Percentiles rank a stretch among this genome's conserved stretches.
These are phyloP conservation scores for Beauveria australis DNA, from an alignment of 2,329 filamentous ascomycete species.

Conservation along the genomic window DNA sequence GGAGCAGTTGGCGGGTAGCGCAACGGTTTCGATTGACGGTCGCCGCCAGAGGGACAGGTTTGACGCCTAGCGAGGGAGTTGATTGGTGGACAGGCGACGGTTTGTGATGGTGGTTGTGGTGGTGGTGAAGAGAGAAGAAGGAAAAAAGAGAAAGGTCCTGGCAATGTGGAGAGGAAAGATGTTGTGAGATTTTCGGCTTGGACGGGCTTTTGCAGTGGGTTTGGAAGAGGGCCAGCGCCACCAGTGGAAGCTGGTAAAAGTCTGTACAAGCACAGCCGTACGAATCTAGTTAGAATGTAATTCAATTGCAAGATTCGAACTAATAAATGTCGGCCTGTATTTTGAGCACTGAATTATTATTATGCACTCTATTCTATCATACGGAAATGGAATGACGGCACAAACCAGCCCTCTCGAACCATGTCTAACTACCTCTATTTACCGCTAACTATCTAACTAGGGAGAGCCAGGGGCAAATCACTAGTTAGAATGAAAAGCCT, in stretches of 20 bases:
- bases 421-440: too few species aligned
- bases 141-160: not conserved
- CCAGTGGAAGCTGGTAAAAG: not conserved
- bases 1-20: not conserved
- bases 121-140: conserved; percentile 10
- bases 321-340: too few species aligned
- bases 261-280: too few species aligned
- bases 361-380: not conserved
- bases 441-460: too few species aligned
- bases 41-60: not conserved
- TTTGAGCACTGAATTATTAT: not conserved
- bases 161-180: conserved; percentile 10
- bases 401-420: too few species aligned
- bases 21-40: not conserved
- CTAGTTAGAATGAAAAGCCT: too few species aligned
- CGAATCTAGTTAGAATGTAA: too few species aligned
- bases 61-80: too few species aligned
- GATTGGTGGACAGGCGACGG: not conserved
- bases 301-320: too few species aligned
- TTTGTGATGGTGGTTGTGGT: not conserved
- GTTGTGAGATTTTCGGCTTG: conserved; percentile 11
- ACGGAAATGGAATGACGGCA: too few species aligned
- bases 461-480: too few species aligned
- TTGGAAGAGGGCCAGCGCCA: not conserved
- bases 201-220: conserved; percentile 1